Evolutionary conservation across 768 basidiomycete species (phyloP), one percentile per base, ranked within the genome.

Genomic region (Paxillus involutus): DNA sequence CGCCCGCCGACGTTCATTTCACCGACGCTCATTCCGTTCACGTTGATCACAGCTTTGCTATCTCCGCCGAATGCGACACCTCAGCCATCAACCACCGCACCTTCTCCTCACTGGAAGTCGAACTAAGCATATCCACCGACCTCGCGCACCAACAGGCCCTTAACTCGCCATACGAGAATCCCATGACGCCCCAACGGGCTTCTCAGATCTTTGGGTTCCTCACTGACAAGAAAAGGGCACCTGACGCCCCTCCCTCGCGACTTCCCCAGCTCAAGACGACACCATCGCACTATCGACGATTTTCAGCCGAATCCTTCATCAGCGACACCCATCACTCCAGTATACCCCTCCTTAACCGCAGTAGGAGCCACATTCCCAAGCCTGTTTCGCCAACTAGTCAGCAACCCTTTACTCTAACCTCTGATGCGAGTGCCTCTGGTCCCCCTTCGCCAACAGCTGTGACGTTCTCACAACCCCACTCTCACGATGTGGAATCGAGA

Each of bases 201-300:
- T 86, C 89, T 3, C 84, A 90, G 58, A 78, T 91, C 17, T 91
- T 91, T 54, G 81, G 77, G 5, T 91, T 91, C 69, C 70, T 91
- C 46, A 81, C 81, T 21, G 75, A 79, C 35, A 76, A 73, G 49
- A 57, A 80, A 72, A 67, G 75, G 73, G 55, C 55, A 4, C 52
- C 63, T 14, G 64, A 75, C 40, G 75, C 78, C 43, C 57, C 57
- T 21, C 67, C 72, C 44, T 70, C 67, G 19, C 63, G 40, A 19
- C 60, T 73, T 29, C 71, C 71, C 17, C 70, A 71, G 10, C 61
- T 57, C 37, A 69, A 69, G 46, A 53, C 60, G 10, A 61, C 57
- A 43, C 41, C 52, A 29, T n/a, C 61, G n/a, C 47, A 58, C 24
- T 53, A 52, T 44, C 68, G 61, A 49, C 60, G 49, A 40, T 57